Percentiles rank a stretch among this genome's conserved stretches.
These are phyloP conservation scores for Blastocystis sp. DNA, from an alignment of 352 stramenopile genomes.

Conservation along the genomic window DNA sequence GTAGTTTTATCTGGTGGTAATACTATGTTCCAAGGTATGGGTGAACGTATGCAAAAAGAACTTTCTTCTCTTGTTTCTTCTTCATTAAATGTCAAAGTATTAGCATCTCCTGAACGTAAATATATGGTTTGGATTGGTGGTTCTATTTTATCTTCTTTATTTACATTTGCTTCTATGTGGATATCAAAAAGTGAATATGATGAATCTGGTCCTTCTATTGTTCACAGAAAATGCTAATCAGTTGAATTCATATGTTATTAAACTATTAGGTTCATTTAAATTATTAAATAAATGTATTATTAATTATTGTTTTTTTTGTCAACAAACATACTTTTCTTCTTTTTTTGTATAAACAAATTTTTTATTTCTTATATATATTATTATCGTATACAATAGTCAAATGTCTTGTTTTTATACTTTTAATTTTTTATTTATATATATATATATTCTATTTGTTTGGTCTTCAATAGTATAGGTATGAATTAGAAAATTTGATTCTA, in stretches of 20 bases:
- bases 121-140: conserved; percentile 84
- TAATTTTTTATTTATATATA: too few species aligned
- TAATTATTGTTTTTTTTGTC: too few species aligned
- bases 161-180: conserved; percentile 96
- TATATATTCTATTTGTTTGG: too few species aligned
- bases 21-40: conserved; percentile 66
- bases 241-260: background rate
- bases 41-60: conserved; percentile 61
- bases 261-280: background rate
- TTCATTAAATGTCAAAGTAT: conserved; percentile 72
- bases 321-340: too few species aligned
- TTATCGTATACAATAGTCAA: too few species aligned
- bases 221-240: conserved; percentile 80
- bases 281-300: too few species aligned
- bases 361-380: too few species aligned
- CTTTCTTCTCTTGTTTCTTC: conserved; percentile 64
- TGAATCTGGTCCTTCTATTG: conserved; percentile 78
- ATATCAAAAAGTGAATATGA: conserved; percentile 93
- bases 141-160: conserved; percentile 81
- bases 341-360: too few species aligned
- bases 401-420: too few species aligned
- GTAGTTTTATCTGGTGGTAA: conserved; percentile 70
- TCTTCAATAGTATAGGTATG: too few species aligned
- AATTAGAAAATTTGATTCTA: too few species aligned
- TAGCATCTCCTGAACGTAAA: conserved; percentile 63